These are phyloP conservation scores for Yamadazyma sp. DNA, from an alignment of 805 yeast species.

Conservation along the genomic window DNA sequence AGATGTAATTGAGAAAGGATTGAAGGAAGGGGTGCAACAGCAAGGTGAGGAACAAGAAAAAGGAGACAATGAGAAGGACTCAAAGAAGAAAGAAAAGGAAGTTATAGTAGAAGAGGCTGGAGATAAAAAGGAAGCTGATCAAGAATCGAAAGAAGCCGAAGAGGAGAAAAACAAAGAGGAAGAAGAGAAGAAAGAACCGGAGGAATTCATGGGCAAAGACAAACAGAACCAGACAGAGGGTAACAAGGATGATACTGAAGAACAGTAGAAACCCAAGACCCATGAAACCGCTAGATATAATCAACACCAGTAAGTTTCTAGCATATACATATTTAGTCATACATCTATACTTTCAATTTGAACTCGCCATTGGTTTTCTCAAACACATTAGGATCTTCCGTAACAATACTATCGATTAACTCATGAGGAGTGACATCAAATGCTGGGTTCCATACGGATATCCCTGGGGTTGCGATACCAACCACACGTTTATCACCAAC, in stretches of 20 bases:
- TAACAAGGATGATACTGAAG: too few relatives aligned
- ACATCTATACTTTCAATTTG: too few relatives aligned
- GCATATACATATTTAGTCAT: too few relatives aligned
- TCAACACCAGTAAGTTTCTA: too few relatives aligned
- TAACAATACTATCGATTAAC: slow-evolving; percentile 83
- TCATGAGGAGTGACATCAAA: slow-evolving; percentile 89
- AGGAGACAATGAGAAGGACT: slow-evolving; percentile 1
- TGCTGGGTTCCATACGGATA: slow-evolving; percentile 93
- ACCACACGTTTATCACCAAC: slow-evolving; percentile 50
- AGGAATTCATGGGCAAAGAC: too few relatives aligned
- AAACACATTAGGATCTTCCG: slow-evolving; percentile 60
- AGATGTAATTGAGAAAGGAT: too few relatives aligned
- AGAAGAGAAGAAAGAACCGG: too few relatives aligned
- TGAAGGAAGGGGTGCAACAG: too few relatives aligned
- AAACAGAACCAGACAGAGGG: too few relatives aligned
- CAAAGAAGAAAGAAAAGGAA: slow-evolving; percentile 3
- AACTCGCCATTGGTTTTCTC: slow-evolving; percentile 33
- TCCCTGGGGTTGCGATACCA: slow-evolving; percentile 81
- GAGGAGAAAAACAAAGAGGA: too few relatives aligned
- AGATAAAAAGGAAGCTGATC: slow-evolving; percentile 5
- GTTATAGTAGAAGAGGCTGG: slow-evolving; percentile 5
- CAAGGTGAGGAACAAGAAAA: slow-evolving; percentile 5
- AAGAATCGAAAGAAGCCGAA: slow-evolving; percentile 2
- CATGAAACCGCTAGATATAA: too few relatives aligned
- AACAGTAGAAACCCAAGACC: too few relatives aligned